A percentile compares a stretch with the other conserved stretches of the same genome.
These are phyloP conservation scores for Talaromyces liani DNA, from an alignment of 495 filamentous ascomycete species.

Conservation along the genomic window DNA sequence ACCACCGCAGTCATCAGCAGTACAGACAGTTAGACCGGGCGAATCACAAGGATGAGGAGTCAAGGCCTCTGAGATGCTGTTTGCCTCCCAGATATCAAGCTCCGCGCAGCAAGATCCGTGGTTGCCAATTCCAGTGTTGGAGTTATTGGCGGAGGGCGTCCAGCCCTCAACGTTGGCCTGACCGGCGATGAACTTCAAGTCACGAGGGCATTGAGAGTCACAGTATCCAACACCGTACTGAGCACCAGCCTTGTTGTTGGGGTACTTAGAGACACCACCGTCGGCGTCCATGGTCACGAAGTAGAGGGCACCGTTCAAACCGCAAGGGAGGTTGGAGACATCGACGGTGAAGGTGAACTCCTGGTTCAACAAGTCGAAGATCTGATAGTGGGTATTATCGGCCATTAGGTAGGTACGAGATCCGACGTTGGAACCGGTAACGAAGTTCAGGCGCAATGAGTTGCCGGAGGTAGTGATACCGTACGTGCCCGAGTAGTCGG, in stretches of 20 bases:
- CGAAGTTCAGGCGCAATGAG: constrained; percentile 48
- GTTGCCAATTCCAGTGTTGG: constrained; percentile 50
- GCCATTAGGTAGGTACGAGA: constrained; percentile 57
- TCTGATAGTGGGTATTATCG: constrained; percentile 48
- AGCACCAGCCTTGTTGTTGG: constrained; percentile 59
- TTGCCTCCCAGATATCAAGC: constrained; percentile 70
- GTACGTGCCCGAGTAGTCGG: constrained; percentile 48
- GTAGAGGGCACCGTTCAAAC: constrained; percentile 67
- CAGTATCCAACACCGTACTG: constrained; percentile 72
- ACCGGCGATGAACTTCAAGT: constrained; percentile 65
- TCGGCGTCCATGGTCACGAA: constrained; percentile 57
- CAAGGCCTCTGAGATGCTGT: constrained; percentile 47
- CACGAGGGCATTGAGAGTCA: constrained; percentile 62
- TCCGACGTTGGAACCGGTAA: constrained; percentile 43
- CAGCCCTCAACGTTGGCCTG: constrained; percentile 56
- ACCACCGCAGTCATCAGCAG: constrained; percentile 47
- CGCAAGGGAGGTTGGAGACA: constrained; percentile 55
- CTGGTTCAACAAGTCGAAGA: constrained; percentile 48
- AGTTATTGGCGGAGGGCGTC: constrained; percentile 48
- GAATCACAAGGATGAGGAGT: constrained; percentile 60
- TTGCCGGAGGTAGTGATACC: constrained; percentile 49
- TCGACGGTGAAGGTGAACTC: constrained; percentile 69
- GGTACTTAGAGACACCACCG: constrained; percentile 46
- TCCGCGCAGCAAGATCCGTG: constrained; percentile 66
- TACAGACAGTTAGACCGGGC: constrained; percentile 49